Base-by-base conservation (phyloP, 2,329 filamentous ascomycete genomes). In the Sporothrix globosa region DNA sequence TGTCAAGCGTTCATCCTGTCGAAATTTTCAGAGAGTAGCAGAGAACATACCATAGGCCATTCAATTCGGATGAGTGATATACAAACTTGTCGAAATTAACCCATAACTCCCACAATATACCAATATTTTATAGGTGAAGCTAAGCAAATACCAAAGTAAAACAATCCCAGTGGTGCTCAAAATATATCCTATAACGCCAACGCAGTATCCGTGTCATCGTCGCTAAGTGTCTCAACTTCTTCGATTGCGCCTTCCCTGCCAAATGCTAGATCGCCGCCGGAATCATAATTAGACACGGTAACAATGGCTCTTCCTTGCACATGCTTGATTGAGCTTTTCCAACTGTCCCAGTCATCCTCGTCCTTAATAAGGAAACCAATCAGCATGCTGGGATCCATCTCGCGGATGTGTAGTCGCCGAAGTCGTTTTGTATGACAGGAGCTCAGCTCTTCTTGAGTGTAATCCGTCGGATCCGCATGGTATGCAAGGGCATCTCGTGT, bases 321-420 rank as follows among this genome's bases (percentile, higher is more conserved):
- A 75, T 91, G 87, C 74, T 88, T 88, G 2, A 97, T 85, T n/a
- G 88, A 86, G 71, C 87, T 83, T 76, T 92, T 91, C 94, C 94
- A 98, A 68, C 88, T 86, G 52, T 86, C 82, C 91, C 95, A 98
- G 74, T 99, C 96, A 56, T 90, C 86, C 75, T 95, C 90, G 71
- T 92, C 88, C 53, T 86, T 87, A 73, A 99, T 93, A 48, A 99
- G 82, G 76, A 98, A 98, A 4, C 93, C 95, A 74, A 99, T 92
- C 54, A 99, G 82, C 96, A 99, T 99, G 77, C 93, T 97, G 0
- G 96, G 96, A 76, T 99, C 96, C 92, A 99, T 96, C 77, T 98
- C 94, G 71, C 89, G 89, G 65, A 99, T 86, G 75, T 96, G 90
- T 41, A 99, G 85, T 70, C 91, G 87, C 50, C 95, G 89, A 21